phyloP scores from a whole-genome alignment of 345 rosid species.

The Noccaea caerulescens region DNA sequence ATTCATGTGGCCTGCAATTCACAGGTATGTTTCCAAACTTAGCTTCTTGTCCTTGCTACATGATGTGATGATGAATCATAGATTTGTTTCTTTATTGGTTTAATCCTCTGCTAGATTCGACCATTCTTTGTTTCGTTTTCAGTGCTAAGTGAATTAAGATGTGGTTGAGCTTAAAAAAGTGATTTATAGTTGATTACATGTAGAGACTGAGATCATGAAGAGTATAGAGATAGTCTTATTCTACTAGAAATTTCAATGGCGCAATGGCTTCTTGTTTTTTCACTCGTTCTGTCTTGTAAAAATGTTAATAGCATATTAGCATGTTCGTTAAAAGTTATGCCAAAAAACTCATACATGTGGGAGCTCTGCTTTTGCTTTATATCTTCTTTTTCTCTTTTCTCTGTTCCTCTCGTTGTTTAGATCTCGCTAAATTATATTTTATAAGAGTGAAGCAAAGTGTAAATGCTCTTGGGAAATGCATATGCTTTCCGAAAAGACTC shows the following conservation, averaged over 20 bases:
- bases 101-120: too few relatives aligned
- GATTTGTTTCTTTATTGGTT: not conserved
- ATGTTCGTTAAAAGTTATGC: conserved; percentile 17
- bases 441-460: conserved; percentile 27
- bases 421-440: conserved; percentile 30
- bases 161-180: not conserved
- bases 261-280: not conserved
- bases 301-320: not conserved
- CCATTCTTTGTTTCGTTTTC: not conserved
- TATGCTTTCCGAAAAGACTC: conserved; percentile 25
- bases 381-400: conserved; percentile 19
- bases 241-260: not conserved
- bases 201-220: conserved; percentile 13
- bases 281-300: not conserved
- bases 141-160: conserved; percentile 5
- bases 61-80: conserved; percentile 3
- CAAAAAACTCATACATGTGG: conserved; percentile 26
- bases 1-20: conserved; percentile 69
- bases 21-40: conserved; percentile 32
- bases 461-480: conserved; percentile 34
- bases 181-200: not conserved
- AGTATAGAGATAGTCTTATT: conserved; percentile 4
- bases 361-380: conserved; percentile 39
- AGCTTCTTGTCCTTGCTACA: not conserved
- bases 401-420: conserved; percentile 12